Evolutionary conservation across 768 basidiomycete species (phyloP), one percentile per base, ranked within the genome.

Genomic region (Sporobolomyces roseus): DNA sequence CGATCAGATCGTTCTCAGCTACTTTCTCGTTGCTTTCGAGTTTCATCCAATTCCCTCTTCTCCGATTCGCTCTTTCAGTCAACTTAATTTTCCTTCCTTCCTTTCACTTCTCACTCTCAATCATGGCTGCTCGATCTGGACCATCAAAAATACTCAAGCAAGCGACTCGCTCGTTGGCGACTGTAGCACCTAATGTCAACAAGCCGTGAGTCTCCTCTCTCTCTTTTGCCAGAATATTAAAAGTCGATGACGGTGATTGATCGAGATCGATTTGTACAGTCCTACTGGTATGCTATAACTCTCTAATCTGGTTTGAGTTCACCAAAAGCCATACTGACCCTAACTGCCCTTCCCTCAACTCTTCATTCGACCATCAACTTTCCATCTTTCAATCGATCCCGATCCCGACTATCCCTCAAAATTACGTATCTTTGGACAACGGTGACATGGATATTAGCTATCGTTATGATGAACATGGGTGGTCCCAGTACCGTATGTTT

Each of bases 391-490:
- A 25, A 23, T 46, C 45, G 12, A 10, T 4, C 3, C 50, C 30
- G 51, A 46, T 49, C 43, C 56, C 52, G 56, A 33, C 52, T 49
- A 43, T n/a, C 25, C 23, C n/a, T 25, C 27, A 14, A 49, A 33
- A 35, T 36, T 8, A 7, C 35, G 19, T n/a, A 7, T 5, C 4
- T 3, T 33, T 3, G 25, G 25, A 2, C 23, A 35, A 8, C 1
- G 32, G 23, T 7, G 6, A 17, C 8, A 23, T 2, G 27, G 10
- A 14, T 16, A 10, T 51, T 8, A 86, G 94, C 89, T 43, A 84
- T 98, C 70, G 92, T 99, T 48, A 90, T 99, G 89, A 82, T 99
- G 81, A 99, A 98, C 79, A 99, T 99, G 96, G 96, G 96, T 50
- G 96, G 96, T 2, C 96, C 94, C 41, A 60, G 29, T 27, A 55